A percentile compares a stretch with the other conserved stretches of the same genome.
Evolutionary conservation across 78 protist genomes (phyloP).

Genomic region (Tieghemostelium lacteum): DNA sequence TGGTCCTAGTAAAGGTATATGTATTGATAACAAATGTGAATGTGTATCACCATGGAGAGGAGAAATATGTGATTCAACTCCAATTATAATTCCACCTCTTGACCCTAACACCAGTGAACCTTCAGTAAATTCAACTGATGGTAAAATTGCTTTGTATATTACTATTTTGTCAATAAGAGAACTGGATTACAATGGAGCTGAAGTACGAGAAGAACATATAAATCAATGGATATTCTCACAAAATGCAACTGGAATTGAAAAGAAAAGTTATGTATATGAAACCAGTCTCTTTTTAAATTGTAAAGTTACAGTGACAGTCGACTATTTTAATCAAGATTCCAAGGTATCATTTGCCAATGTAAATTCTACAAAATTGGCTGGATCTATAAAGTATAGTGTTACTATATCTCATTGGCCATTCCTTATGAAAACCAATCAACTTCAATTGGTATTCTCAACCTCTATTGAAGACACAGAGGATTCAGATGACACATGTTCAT

Average conservation of each 20-base stretch:
- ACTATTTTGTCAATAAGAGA: background rate
- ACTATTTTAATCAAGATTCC: background rate
- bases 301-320: background rate
- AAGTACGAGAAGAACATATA: background rate
- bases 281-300: background rate
- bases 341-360: background rate
- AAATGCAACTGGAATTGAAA: too few species aligned
- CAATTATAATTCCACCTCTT: background rate
- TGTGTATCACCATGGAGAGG: background rate
- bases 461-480: background rate
- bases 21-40: background rate
- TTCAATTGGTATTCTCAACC: background rate
- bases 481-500: too few species aligned
- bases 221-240: background rate
- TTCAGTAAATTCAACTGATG: background rate
- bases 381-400: too few species aligned
- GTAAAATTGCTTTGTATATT: background rate
- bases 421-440: background rate
- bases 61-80: background rate
- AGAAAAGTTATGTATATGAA: too few species aligned
- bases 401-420: background rate
- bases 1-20: background rate
- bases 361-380: background rate
- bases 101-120: background rate
- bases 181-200: background rate